Conservation (phyloP, 2,329 filamentous ascomycete genomes). For the Cytospora mali region DNA sequence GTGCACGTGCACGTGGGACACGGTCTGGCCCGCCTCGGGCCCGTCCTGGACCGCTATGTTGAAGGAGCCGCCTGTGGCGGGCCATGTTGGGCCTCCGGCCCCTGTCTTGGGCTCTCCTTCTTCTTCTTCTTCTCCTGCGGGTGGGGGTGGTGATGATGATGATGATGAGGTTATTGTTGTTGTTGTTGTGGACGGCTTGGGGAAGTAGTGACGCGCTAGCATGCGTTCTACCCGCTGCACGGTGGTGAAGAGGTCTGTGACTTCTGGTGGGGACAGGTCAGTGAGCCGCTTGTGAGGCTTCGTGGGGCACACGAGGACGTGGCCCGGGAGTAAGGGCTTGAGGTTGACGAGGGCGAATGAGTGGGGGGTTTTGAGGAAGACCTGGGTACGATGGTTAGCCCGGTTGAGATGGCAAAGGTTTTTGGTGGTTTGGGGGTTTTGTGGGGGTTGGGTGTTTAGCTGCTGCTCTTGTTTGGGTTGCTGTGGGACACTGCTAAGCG, state of each 20-base stretch:
- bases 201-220: conserved; percentile 63
- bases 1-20: conserved; percentile 91
- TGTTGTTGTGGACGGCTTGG: conserved; percentile 19
- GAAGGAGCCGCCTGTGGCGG: conserved; percentile 71
- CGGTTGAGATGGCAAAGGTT: too few relatives aligned
- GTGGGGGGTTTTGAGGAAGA: conserved; percentile 80
- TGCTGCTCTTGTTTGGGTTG: too few relatives aligned
- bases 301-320: conserved; percentile 85
- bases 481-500: too few relatives aligned
- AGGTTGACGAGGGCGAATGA: conserved; percentile 93
- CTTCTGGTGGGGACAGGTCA: conserved; percentile 72
- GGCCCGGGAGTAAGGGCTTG: conserved; percentile 89
- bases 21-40: conserved; percentile 85
- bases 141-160: conserved; percentile 49
- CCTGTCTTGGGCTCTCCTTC: conserved; percentile 7
- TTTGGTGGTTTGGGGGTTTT: not conserved
- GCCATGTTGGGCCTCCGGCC: conserved; percentile 52
- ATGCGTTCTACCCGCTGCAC: conserved; percentile 82
- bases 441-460: not conserved
- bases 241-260: conserved; percentile 81
- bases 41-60: conserved; percentile 98
- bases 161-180: not conserved
- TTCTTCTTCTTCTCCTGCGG: not conserved
- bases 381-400: conserved; percentile 52
- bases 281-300: conserved; percentile 70